Evolutionary conservation across 2,329 filamentous ascomycete species (phyloP), one percentile per base, ranked within the genome.

Genomic region (Cordyceps cateniannulata): DNA sequence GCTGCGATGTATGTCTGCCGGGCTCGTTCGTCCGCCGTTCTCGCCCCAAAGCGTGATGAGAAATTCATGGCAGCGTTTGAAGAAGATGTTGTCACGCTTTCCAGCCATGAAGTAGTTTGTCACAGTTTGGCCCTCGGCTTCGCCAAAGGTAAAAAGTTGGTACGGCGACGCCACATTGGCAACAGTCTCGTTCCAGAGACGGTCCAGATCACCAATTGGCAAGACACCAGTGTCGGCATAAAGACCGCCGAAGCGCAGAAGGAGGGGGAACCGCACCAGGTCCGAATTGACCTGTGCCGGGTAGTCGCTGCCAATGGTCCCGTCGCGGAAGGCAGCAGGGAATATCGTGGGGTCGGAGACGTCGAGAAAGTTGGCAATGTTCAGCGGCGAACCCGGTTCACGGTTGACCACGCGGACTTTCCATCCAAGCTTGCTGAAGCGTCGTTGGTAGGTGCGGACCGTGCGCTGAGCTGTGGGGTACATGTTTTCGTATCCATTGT

Each of bases 221-320:
- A 85, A 74, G 63, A 83, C 68, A 0, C 83, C 82, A 0, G 82
- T 82, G 64, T 85, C 83, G 0, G 81, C 77, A 65, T 85, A 86
- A 0, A 85, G 75, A 29, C 83, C 83, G 51, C 83, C 83, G 64
- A 85, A 82, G 59, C 71, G 76, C 12, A 84, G 72, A n/a, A 86
- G 69, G 14, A 85, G 71, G 3, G 83, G 83, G 65, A 75, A 84
- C 1, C 83, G 78, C 3, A 85, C 79, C 1, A 86, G 77, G 62
- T 86, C 84, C 0, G 81, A 84, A 0, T 75, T 80, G 66, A 85
- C 82, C 65, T 85, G 82, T 3, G 72, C 69, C 0, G 76, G 77
- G 67, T 82, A 83, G 9, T 70, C 69, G 16, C 83, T 82, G 3
- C 71, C 72, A 7, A 85, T 72, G 0, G 74, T 76, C 7, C 76